A percentile compares a stretch with the other conserved stretches of the same genome.
Conservation (phyloP, 164 flowering plant genomes). For the Buxus sempervirens region DNA sequence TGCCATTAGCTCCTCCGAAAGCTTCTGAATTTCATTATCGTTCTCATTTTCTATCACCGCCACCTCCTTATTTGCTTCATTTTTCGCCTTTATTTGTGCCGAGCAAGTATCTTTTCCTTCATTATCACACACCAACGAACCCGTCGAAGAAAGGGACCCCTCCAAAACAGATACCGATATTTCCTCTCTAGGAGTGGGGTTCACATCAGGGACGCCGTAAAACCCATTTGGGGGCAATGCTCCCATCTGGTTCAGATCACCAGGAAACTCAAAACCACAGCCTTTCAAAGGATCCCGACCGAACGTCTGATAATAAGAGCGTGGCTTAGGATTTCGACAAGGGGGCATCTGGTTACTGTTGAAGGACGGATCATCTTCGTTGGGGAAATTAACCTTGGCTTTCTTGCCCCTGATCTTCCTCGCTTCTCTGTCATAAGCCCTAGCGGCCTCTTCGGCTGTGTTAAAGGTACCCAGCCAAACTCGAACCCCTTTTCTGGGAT, state of each 20-base stretch:
- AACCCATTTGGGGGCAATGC: conserved; percentile 7
- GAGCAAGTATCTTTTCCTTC: no score
- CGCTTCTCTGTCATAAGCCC: conserved; percentile 89
- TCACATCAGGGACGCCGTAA: background rate
- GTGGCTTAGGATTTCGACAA: conserved; percentile 4
- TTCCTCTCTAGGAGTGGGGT: background rate
- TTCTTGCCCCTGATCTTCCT: conserved; percentile 81
- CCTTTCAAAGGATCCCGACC: background rate
- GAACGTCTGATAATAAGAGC: background rate
- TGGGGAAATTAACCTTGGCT: no score
- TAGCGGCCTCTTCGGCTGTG: conserved; percentile 93
- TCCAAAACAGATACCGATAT: no score
- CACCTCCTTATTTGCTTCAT: no score
- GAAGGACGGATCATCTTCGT: conserved; percentile 23
- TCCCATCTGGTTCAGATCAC: conserved; percentile 18
- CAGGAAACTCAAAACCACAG: conserved; percentile 19
- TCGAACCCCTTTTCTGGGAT: conserved; percentile 87
- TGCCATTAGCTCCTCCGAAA: no score
- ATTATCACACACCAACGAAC: no score
- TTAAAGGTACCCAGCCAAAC: no score
- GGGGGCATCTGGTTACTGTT: background rate
- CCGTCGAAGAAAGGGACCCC: no score
- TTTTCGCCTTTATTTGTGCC: no score
- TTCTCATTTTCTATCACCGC: no score
- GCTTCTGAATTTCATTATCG: no score